Conservation (phyloP, 345 rosid genomes). For the Linum usitatissimum region DNA sequence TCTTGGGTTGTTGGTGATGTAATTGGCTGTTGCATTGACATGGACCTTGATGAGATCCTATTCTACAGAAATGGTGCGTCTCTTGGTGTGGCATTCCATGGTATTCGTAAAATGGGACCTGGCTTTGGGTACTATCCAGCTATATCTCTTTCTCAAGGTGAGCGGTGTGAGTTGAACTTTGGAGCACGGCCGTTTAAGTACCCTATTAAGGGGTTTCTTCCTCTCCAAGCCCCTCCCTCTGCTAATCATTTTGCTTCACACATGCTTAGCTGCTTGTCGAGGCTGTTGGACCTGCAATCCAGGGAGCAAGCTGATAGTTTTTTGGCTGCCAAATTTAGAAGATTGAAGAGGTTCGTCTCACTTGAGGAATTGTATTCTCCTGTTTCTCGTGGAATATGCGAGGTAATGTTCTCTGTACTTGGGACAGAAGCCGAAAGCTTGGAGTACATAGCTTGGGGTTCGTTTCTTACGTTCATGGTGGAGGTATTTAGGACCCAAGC, state of each 20-base stretch:
- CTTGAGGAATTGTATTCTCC: slow-evolving; percentile 66
- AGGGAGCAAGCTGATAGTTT: slow-evolving; percentile 46
- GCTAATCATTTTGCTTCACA: slow-evolving; percentile 32
- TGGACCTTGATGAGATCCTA: slow-evolving; percentile 56
- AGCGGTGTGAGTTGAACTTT: slow-evolving; percentile 74
- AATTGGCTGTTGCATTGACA: slow-evolving; percentile 87
- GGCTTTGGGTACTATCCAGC: slow-evolving; percentile 88
- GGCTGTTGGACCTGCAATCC: slow-evolving; percentile 44
- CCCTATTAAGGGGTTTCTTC: slow-evolving; percentile 52
- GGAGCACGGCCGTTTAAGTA: slow-evolving; percentile 75
- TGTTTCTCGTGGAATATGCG: slow-evolving; percentile 56
- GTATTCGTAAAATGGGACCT: slow-evolving; percentile 71
- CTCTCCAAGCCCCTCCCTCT: slow-evolving; percentile 58
- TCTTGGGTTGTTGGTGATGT: slow-evolving; percentile 88
- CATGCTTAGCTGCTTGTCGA: slow-evolving; percentile 60
- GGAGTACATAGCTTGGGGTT: slow-evolving; percentile 73
- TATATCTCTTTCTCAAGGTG: slow-evolving; percentile 84
- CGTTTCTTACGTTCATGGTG: slow-evolving; percentile 67
- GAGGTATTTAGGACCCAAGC: slow-evolving; percentile 55
- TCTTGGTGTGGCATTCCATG: slow-evolving; percentile 70
- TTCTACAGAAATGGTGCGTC: slow-evolving; percentile 76
- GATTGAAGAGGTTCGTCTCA: slow-evolving; percentile 66
- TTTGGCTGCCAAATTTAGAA: slow-evolving; percentile 55
- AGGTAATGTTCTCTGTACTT: slow-evolving; percentile 52
- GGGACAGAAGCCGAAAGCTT: slow-evolving; percentile 40